phyloP scores from a whole-genome alignment of 73 alveolate species.

The Tetrahymena malaccensis region DNA sequence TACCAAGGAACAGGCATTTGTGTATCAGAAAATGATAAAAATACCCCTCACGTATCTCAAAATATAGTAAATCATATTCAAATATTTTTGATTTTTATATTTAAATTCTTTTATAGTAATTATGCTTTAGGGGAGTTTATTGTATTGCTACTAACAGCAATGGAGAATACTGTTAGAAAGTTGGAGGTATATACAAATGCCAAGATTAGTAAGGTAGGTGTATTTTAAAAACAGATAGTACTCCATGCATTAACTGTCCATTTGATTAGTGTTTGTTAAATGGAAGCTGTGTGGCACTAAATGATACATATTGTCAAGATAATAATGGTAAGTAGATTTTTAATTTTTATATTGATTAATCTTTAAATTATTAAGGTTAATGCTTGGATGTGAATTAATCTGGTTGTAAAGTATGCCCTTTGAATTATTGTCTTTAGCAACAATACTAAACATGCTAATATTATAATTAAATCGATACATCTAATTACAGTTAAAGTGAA shows the following conservation, averaged over 20 bases:
- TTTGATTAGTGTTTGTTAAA: neutral
- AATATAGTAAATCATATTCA: neutral
- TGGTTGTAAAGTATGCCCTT: neutral
- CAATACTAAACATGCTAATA: neutral
- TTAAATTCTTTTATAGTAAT: too few relatives aligned
- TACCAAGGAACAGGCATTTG: neutral
- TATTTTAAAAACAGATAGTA: neutral
- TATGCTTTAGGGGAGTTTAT: neutral
- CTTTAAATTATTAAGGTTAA: neutral
- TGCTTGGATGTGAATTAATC: neutral
- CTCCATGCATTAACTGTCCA: neutral
- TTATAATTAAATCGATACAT: neutral
- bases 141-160: neutral
- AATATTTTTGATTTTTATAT: too few relatives aligned
- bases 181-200: neutral
- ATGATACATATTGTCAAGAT: neutral
- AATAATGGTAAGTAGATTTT: neutral
- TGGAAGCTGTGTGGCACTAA: neutral
- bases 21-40: neutral
- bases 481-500: neutral
- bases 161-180: neutral
- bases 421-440: neutral
- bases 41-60: neutral
- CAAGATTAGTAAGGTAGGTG: neutral
- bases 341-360: neutral